phyloP scores from a whole-genome alignment of 1,284 basidiomycete species.

The Trichosporon asahii region DNA sequence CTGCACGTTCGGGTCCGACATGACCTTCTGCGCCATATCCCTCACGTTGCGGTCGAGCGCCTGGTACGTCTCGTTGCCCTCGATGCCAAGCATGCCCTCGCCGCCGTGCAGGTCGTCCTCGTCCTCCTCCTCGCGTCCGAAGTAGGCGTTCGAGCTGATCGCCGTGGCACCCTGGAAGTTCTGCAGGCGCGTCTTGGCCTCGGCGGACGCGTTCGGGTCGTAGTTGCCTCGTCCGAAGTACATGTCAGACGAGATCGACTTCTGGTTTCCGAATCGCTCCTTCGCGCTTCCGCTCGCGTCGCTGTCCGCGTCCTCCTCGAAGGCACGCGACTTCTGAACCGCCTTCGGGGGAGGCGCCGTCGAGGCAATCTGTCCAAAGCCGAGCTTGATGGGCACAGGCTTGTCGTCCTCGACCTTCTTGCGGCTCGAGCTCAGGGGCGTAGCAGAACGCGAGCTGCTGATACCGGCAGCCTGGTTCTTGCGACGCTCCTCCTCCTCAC shows the following conservation, averaged over 20 bases:
- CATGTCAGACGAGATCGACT: constrained; percentile 93
- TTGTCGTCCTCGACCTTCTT: constrained; percentile 40
- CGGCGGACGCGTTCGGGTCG: constrained; percentile 67
- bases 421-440: constrained; percentile 20
- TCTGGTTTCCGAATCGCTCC: constrained; percentile 86
- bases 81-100: constrained; percentile 61
- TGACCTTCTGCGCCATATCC: constrained; percentile 71
- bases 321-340: constrained; percentile 41
- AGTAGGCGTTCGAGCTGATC: constrained; percentile 93
- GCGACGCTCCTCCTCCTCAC: constrained; percentile 58
- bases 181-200: constrained; percentile 77
- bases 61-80: constrained; percentile 62
- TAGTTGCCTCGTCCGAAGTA: constrained; percentile 90
- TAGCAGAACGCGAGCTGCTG: constrained; percentile 19
- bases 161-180: constrained; percentile 88
- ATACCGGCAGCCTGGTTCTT: constrained; percentile 55
- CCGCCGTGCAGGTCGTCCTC: constrained; percentile 52
- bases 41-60: constrained; percentile 70
- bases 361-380: constrained; percentile 69
- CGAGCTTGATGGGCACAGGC: constrained; percentile 57
- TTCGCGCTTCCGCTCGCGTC: constrained; percentile 64
- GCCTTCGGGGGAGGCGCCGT: constrained; percentile 55
- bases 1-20: constrained; percentile 88
- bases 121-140: constrained; percentile 83
- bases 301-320: constrained; percentile 60